These are phyloP conservation scores for Aspergillus sp. DNA, from an alignment of 2,329 filamentous ascomycete genomes.

Conservation along the genomic window DNA sequence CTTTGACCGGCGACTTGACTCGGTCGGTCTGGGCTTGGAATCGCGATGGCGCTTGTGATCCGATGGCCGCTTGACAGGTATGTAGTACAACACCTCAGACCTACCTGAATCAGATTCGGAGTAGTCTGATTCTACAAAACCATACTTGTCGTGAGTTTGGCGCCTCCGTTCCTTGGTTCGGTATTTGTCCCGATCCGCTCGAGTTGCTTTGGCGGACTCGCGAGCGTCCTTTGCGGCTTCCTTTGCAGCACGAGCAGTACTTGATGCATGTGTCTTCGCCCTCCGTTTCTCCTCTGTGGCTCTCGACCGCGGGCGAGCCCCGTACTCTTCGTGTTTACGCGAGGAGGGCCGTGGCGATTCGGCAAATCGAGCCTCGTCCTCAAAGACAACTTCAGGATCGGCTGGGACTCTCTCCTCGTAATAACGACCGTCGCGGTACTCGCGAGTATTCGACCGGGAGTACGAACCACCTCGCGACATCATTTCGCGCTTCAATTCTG, in stretches of 20 bases:
- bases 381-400: conserved; percentile 29
- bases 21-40: conserved; percentile 21
- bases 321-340: conserved; percentile 41
- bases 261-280: conserved; percentile 26
- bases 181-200: conserved; percentile 37
- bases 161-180: conserved; percentile 45
- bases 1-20: conserved; percentile 23
- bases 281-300: conserved; percentile 40
- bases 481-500: conserved; percentile 61
- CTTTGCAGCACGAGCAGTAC: conserved; percentile 27
- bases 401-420: conserved; percentile 47
- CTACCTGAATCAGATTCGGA: conserved; percentile 1
- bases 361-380: conserved; percentile 37
- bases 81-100: not conserved
- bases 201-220: conserved; percentile 30
- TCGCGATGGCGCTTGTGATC: conserved; percentile 24
- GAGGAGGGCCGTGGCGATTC: conserved; percentile 39
- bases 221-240: conserved; percentile 37
- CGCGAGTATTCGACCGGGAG: conserved; percentile 28
- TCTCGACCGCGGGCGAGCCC: conserved; percentile 33
- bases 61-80: conserved; percentile 20
- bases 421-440: conserved; percentile 42
- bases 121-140: not conserved
- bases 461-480: conserved; percentile 43
- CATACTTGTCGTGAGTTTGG: conserved; percentile 42